Conservation (phyloP, 2,329 filamentous ascomycete species). For the Epichloe coenophiala region DNA sequence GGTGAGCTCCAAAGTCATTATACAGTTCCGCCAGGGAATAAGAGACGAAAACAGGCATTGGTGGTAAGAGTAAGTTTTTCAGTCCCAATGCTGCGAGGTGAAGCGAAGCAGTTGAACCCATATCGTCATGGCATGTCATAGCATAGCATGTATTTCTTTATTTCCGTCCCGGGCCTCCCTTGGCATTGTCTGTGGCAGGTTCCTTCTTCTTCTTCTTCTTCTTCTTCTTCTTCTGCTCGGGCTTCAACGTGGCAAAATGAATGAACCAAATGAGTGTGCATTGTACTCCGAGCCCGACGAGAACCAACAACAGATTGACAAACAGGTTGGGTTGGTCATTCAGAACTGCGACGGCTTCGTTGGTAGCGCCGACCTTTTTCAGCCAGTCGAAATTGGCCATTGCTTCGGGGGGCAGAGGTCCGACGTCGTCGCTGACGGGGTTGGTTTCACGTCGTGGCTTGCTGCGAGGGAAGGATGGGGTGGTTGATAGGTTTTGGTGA, state of each 20-base stretch:
- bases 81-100: not conserved
- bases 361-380: conserved; percentile 40
- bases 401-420: not conserved
- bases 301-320: conserved; percentile 40
- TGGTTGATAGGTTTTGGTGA: not conserved
- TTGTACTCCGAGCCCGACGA: conserved; percentile 34
- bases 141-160: not conserved
- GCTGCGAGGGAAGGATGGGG: not conserved
- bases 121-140: not conserved
- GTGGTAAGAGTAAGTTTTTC: not conserved
- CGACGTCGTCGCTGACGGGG: not conserved
- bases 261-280: conserved; percentile 39
- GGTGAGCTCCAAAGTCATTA: not conserved
- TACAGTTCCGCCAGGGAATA: not conserved
- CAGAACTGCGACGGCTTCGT: conserved; percentile 42
- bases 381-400: conserved; percentile 47
- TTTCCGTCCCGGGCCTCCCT: not conserved
- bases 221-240: conserved; percentile 44
- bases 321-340: conserved; percentile 49
- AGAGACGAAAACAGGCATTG: not conserved
- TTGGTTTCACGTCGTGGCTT: not conserved
- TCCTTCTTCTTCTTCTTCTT: conserved; percentile 24
- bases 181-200: conserved; percentile 1
- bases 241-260: conserved; percentile 46
- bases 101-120: not conserved